A percentile compares a stretch with the other conserved stretches of the same genome.
Conservation (phyloP, 75 land plant species). For the Chamaecyparis obtusa region DNA sequence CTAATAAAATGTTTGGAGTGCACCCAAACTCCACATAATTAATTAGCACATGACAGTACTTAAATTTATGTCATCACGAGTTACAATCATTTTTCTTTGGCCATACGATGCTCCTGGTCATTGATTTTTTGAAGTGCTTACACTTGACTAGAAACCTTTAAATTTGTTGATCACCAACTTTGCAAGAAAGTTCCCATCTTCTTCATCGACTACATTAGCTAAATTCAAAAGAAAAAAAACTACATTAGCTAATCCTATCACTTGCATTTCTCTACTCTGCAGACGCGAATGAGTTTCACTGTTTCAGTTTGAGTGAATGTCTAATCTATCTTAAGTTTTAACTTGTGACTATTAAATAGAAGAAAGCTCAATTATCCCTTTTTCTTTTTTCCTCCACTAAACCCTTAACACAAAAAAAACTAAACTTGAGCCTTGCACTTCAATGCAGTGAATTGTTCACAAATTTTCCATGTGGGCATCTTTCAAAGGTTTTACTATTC, state of each 20-base stretch:
- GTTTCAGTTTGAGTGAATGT: background rate
- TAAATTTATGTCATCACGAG: background rate
- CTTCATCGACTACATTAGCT: too few relatives aligned
- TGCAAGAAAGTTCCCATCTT: background rate
- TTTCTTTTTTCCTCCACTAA: too few relatives aligned
- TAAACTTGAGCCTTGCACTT: background rate
- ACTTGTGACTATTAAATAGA: background rate
- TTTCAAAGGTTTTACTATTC: background rate
- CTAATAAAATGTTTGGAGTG: background rate
- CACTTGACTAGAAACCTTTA: background rate
- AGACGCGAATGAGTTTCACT: background rate
- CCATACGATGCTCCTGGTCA: background rate
- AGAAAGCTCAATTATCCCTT: background rate
- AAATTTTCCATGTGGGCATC: background rate
- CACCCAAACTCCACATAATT: background rate
- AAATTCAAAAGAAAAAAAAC: too few relatives aligned
- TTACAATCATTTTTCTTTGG: background rate
- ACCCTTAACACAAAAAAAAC: background rate
- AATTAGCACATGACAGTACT: background rate
- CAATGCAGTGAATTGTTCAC: background rate
- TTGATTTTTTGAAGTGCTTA: background rate
- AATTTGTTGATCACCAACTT: background rate
- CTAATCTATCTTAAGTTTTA: too few relatives aligned
- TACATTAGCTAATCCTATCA: background rate
- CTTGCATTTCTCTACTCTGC: background rate